Base-by-base conservation (phyloP, 2,329 filamentous ascomycete genomes). In the Peltaster fructicola region DNA sequence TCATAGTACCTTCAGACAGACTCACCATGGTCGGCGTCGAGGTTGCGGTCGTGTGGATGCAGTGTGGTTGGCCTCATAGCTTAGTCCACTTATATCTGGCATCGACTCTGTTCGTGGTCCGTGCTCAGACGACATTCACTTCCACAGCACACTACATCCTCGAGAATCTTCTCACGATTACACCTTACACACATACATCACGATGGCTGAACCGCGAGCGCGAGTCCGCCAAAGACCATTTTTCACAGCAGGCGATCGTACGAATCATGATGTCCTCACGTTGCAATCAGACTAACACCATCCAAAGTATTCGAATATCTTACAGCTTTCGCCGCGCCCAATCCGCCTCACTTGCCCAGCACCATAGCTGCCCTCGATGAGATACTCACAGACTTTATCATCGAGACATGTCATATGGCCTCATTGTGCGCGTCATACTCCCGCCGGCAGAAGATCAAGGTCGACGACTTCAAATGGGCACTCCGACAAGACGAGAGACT, bases 401-500 rank as follows among this genome's bases (percentile, higher is more conserved):
- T 91, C 48, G 81, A 88, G 50, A 73, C 88, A 27, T 85, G 79
- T 53, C 88, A 91, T 57, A 75, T 81, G 46, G 85, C 88, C 4
- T 80, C 82, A 4, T 71, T 79, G 21, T 73, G 75, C 26, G 88
- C 88, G 1, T 73, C 79, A 49, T 80, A 91, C 52, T 73, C 78
- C 3, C 76, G 82, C 1, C 77, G 88, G 2, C 80, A 91, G 43
- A 98, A 98, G 56, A 82, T 98, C 55, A 98, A 98, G 52, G 79
- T 91, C 43, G 85, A 93, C 44, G 88, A 98, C 53, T 92, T 98
- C 56, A 82, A 90, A 45, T 98, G 91, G 53, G 81, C 82, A 18
- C 68, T 95, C 39, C 69, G 88, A 15, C 70, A 77, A 35, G 90
- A 95, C 44, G 73, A 78, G 6, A 61, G 68, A 30, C 90, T 91